These are phyloP conservation scores for Hanseniaspora opuntiae DNA, from an alignment of 805 yeast genomes.

Conservation along the genomic window DNA sequence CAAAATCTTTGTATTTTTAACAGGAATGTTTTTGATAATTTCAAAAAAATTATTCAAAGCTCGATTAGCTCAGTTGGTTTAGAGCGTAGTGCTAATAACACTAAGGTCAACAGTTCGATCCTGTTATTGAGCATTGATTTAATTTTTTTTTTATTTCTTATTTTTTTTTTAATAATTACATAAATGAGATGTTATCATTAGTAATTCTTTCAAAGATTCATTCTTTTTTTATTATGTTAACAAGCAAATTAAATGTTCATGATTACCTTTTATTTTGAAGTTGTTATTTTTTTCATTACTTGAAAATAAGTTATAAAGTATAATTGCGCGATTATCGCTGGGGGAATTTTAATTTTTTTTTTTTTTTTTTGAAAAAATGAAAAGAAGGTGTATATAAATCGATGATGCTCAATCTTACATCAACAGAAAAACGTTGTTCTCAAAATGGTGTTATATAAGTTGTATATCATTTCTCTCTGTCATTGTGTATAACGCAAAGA, in stretches of 20 bases:
- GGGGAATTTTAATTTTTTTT: not conserved
- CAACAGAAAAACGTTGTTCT: too few species aligned
- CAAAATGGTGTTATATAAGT: too few species aligned
- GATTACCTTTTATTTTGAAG: too few species aligned
- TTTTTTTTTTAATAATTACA: not conserved
- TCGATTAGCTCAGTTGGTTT: conserved; percentile 13
- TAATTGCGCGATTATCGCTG: not conserved
- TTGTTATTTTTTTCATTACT: too few species aligned
- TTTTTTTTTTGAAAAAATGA: not conserved
- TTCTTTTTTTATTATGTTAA: not conserved
- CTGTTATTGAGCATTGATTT: conserved; percentile 12
- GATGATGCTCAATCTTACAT: too few species aligned
- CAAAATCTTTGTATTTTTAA: too few species aligned
- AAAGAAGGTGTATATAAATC: not conserved
- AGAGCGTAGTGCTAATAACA: conserved; percentile 13
- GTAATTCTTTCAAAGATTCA: not conserved
- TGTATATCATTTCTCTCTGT: too few species aligned
- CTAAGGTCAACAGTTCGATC: conserved; percentile 14
- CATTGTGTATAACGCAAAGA: too few species aligned
- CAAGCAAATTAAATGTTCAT: not conserved
- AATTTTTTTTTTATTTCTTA: not conserved
- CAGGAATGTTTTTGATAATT: too few species aligned
- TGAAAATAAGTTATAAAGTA: not conserved
- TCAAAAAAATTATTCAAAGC: not conserved
- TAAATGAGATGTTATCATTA: not conserved